Percentiles rank a stretch among this genome's conserved stretches.
phyloP scores from a whole-genome alignment of 2,329 filamentous ascomycete genomes.

The Penicillium sp. region DNA sequence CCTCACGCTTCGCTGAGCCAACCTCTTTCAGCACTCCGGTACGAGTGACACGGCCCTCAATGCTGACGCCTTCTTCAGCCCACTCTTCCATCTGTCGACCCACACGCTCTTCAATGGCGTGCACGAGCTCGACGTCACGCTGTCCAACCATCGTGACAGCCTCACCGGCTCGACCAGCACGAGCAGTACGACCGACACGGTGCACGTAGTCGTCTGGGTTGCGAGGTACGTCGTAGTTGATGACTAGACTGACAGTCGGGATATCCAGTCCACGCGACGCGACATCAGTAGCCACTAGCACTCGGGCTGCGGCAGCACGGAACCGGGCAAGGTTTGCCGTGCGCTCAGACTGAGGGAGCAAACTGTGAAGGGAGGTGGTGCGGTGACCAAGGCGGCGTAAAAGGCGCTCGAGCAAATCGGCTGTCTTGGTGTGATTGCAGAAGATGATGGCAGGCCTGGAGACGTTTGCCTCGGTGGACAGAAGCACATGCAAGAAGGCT shows the following conservation, averaged over 20 bases:
- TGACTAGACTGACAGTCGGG: slow-evolving; percentile 78
- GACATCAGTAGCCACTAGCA: slow-evolving; percentile 92
- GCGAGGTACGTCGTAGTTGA: slow-evolving; percentile 95
- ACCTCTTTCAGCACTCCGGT: slow-evolving; percentile 78
- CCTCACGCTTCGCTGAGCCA: slow-evolving; percentile 92
- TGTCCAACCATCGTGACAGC: slow-evolving; percentile 87
- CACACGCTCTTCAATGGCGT: slow-evolving; percentile 82
- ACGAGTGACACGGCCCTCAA: slow-evolving; percentile 82
- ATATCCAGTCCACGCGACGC: slow-evolving; percentile 93
- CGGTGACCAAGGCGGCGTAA: slow-evolving; percentile 80
- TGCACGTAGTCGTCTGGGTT: slow-evolving; percentile 98
- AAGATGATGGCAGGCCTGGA: slow-evolving; percentile 83
- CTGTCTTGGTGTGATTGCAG: slow-evolving; percentile 85
- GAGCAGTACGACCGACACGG: slow-evolving; percentile 87
- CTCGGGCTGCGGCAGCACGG: slow-evolving; percentile 78
- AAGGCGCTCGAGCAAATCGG: slow-evolving; percentile 81
- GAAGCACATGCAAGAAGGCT: slow-evolving; percentile 85
- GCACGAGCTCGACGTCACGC: slow-evolving; percentile 82
- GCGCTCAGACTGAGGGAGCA: slow-evolving; percentile 76
- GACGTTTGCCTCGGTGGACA: slow-evolving; percentile 70
- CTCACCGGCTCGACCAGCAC: slow-evolving; percentile 78
- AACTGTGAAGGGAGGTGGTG: slow-evolving; percentile 85
- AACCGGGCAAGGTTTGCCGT: slow-evolving; percentile 86
- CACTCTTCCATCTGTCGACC: slow-evolving; percentile 73
- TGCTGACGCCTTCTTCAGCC: slow-evolving; percentile 83